Conservation (phyloP, 2,329 filamentous ascomycete species). For the Remersonia thermophila region DNA sequence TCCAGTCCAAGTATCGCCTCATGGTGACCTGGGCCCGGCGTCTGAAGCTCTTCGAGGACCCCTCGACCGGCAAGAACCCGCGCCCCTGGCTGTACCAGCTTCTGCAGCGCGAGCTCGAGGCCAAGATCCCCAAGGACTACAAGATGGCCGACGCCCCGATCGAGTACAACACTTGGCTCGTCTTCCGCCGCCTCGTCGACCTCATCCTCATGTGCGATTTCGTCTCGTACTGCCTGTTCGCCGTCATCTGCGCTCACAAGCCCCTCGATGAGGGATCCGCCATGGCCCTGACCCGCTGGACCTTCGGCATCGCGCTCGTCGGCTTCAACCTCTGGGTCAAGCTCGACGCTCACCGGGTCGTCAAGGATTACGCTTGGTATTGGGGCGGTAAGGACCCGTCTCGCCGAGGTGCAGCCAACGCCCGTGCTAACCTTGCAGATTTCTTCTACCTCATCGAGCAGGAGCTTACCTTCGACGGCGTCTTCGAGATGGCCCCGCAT, state of each 20-base stretch:
- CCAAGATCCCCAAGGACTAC: constrained; percentile 90
- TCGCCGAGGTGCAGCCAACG: too few relatives aligned
- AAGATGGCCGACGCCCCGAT: constrained; percentile 83
- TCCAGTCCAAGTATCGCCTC: constrained; percentile 80
- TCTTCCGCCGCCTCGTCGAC: constrained; percentile 91
- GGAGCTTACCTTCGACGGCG: constrained; percentile 93
- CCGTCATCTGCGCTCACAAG: constrained; percentile 69
- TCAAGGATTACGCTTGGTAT: constrained; percentile 99
- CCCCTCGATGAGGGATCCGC: constrained; percentile 59
- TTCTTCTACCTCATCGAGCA: constrained; percentile 99
- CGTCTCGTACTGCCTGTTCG: constrained; percentile 90
- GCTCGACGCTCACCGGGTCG: constrained; percentile 89
- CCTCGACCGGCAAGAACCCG: constrained; percentile 67
- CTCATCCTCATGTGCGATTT: constrained; percentile 99
- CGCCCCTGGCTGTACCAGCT: constrained; percentile 71
- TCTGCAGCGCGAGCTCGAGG: constrained; percentile 80
- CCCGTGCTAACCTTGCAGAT: constrained; percentile 35
- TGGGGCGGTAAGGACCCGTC: constrained; percentile 49
- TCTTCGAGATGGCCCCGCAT: constrained; percentile 97
- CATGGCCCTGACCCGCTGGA: constrained; percentile 66
- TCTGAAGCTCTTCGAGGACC: constrained; percentile 75
- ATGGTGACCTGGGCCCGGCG: constrained; percentile 81
- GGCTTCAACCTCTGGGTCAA: constrained; percentile 98
- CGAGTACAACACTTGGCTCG: constrained; percentile 98
- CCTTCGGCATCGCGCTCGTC: constrained; percentile 63